phyloP scores from a whole-genome alignment of 345 rosid genomes.

The Gossypioides kirkii region DNA sequence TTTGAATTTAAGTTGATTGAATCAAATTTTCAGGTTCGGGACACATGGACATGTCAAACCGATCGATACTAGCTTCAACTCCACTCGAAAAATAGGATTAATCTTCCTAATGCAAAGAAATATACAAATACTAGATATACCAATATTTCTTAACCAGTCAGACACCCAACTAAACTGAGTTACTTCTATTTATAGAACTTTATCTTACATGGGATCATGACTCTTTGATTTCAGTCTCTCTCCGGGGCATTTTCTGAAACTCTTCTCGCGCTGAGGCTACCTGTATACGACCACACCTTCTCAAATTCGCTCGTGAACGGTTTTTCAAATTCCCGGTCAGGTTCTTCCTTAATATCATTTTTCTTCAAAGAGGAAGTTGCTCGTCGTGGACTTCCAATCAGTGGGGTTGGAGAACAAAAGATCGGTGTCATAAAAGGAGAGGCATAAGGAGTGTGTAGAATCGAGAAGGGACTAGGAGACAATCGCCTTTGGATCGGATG shows the following conservation, averaged over 20 bases:
- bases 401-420: slow-evolving; percentile 47
- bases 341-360: slow-evolving; percentile 33
- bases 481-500: slow-evolving; percentile 65
- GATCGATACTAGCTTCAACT: background rate
- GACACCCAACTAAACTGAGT: background rate
- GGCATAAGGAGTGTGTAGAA: slow-evolving; percentile 55
- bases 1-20: too few relatives aligned
- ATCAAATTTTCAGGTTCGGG: too few relatives aligned
- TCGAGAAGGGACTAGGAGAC: slow-evolving; percentile 66
- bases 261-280: slow-evolving; percentile 60
- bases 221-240: slow-evolving; percentile 49
- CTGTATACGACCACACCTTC: slow-evolving; percentile 75
- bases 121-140: slow-evolving; percentile 29
- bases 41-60: too few relatives aligned
- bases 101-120: slow-evolving; percentile 28
- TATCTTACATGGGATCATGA: background rate
- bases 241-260: slow-evolving; percentile 73
- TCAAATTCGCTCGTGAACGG: slow-evolving; percentile 40
- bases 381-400: slow-evolving; percentile 60
- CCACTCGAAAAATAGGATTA: background rate
- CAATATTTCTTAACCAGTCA: slow-evolving; percentile 3
- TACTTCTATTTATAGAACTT: slow-evolving; percentile 1
- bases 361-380: slow-evolving; percentile 33
- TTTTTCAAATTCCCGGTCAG: slow-evolving; percentile 33
- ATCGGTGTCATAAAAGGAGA: slow-evolving; percentile 78